Conservation (phyloP, 805 yeast genomes). For the Priceomyces castillae region DNA sequence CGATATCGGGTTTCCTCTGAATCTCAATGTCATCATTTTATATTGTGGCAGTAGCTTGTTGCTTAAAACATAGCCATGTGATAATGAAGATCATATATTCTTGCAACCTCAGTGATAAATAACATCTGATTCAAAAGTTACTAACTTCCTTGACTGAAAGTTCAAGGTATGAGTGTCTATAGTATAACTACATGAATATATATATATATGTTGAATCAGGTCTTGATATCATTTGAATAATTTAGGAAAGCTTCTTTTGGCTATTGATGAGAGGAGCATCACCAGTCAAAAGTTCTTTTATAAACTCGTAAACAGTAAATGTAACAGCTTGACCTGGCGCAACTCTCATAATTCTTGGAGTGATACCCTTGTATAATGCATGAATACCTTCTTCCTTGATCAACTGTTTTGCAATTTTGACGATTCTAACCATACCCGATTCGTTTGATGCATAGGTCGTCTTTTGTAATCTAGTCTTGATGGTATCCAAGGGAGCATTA, state of each 20-base stretch:
- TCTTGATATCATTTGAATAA: not conserved
- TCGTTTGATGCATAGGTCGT: conserved; percentile 67
- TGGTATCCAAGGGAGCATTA: conserved; percentile 95
- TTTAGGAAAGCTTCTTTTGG: not conserved
- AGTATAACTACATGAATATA: conserved; percentile 1
- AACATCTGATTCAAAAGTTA: not conserved
- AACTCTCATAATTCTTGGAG: conserved; percentile 98
- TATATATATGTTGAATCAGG: not conserved
- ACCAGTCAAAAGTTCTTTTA: conserved; percentile 59
- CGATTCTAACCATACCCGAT: conserved; percentile 74
- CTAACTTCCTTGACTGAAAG: not conserved
- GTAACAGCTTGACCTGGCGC: conserved; percentile 99
- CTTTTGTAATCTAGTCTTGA: conserved; percentile 94
- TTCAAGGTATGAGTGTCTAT: not conserved
- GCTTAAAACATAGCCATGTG: too few relatives aligned
- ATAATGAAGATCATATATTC: too few relatives aligned
- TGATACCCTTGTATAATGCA: conserved; percentile 65
- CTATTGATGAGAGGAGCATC: conserved; percentile 11
- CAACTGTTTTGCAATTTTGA: conserved; percentile 75
- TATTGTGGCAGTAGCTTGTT: too few relatives aligned
- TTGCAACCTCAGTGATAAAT: too few relatives aligned
- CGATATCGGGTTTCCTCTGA: too few relatives aligned
- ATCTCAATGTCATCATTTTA: too few relatives aligned
- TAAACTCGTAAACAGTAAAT: conserved; percentile 91
- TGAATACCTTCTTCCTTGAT: conserved; percentile 79